Percentiles rank a stretch among this genome's conserved stretches.
phyloP scores from a whole-genome alignment of 495 filamentous ascomycete genomes.

The Daldinia concentrica region DNA sequence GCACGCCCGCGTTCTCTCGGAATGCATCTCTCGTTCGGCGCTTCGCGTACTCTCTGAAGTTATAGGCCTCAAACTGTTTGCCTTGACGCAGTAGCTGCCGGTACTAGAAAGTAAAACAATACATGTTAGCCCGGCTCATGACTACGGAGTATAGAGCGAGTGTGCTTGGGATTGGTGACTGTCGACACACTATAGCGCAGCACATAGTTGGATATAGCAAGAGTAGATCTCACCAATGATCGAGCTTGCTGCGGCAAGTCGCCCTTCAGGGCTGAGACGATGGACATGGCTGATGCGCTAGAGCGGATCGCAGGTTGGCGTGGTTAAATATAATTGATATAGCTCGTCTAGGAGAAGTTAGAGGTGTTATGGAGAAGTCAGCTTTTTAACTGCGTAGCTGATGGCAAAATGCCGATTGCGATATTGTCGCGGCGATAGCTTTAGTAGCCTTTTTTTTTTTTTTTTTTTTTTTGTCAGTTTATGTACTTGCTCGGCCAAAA shows the following conservation, averaged over 20 bases:
- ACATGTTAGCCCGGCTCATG: slow-evolving; percentile 5
- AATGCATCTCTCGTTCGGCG: slow-evolving; percentile 90
- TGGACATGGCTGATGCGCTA: slow-evolving; percentile 52
- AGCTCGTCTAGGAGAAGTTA: not conserved
- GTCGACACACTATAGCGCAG: not conserved
- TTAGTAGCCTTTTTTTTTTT: slow-evolving; percentile 17
- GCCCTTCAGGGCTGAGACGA: slow-evolving; percentile 61
- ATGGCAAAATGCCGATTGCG: slow-evolving; percentile 31
- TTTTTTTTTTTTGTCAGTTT: slow-evolving; percentile 22
- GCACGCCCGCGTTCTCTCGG: slow-evolving; percentile 74
- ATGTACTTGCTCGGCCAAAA: slow-evolving; percentile 40
- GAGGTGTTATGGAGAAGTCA: not conserved
- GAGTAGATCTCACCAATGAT: slow-evolving; percentile 67
- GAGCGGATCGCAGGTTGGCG: not conserved
- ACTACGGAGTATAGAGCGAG: not conserved
- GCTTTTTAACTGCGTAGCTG: slow-evolving; percentile 21
- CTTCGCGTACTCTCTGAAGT: slow-evolving; percentile 96
- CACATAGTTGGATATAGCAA: not conserved
- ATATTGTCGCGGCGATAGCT: slow-evolving; percentile 17
- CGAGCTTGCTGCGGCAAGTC: slow-evolving; percentile 75
- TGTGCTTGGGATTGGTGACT: not conserved
- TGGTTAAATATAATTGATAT: not conserved
- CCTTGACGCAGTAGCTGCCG: slow-evolving; percentile 90
- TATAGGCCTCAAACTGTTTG: slow-evolving; percentile 89
- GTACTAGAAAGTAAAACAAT: slow-evolving; percentile 65